phyloP scores from a whole-genome alignment of 1,284 basidiomycete genomes.

The Leccinum griseonigrum region DNA sequence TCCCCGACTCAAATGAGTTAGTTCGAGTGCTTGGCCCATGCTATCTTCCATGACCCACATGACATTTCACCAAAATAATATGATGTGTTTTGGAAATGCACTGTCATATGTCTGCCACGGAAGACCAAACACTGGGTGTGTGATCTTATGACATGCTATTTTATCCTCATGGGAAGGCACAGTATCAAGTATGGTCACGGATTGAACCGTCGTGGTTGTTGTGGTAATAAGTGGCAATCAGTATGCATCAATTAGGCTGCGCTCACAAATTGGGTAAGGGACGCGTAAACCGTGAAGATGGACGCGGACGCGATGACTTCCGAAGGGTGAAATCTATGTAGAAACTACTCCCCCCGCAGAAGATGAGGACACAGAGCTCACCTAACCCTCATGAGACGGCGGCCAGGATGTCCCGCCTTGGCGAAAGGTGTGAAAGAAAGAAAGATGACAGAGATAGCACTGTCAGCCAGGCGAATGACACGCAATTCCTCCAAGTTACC shows the following conservation, averaged over 20 bases:
- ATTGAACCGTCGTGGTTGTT: not conserved
- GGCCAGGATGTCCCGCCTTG: not conserved
- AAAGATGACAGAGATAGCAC: not conserved
- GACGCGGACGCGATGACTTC: not conserved
- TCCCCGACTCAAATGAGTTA: not conserved
- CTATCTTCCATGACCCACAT: constrained; percentile 2
- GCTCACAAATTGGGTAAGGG: not conserved
- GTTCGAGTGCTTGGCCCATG: not conserved
- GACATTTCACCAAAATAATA: not conserved
- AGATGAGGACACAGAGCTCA: not conserved
- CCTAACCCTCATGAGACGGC: not conserved
- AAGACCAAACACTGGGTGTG: not conserved
- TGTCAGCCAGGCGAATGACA: not conserved
- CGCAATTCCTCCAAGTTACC: not conserved
- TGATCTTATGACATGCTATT: not conserved
- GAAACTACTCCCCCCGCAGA: not conserved
- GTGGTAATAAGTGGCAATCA: constrained; percentile 11
- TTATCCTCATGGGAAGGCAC: not conserved
- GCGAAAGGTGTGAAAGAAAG: not conserved
- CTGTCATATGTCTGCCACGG: not conserved
- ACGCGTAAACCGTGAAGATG: not conserved
- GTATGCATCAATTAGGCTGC: not conserved
- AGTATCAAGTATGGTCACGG: constrained; percentile 1
- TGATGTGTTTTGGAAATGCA: not conserved
- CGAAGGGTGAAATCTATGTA: not conserved